Evolutionary conservation across 1,284 basidiomycete species (phyloP).

Genomic region (Microbotryum lychnidis-dioicae): DNA sequence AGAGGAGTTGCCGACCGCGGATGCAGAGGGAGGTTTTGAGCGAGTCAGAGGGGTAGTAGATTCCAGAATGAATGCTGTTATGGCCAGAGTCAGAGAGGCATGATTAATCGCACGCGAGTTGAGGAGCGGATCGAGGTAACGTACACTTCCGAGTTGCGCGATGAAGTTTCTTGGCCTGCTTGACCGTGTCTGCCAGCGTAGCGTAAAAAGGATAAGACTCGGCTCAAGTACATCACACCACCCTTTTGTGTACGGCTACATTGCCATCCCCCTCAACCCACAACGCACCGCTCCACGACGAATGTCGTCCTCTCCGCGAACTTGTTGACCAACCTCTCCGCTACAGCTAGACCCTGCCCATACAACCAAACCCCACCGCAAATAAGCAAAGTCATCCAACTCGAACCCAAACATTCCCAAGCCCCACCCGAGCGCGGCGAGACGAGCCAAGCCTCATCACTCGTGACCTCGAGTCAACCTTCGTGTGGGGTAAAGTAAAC

Average conservation of each 20-base stretch:
- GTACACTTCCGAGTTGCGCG: conserved; percentile 83
- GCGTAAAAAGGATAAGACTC: no score
- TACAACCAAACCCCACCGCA: conserved; percentile 45
- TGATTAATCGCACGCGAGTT: conserved; percentile 44
- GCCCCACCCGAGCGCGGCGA: not conserved
- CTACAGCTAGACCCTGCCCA: conserved; percentile 77
- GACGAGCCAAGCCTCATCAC: not conserved
- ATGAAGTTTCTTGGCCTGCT: conserved; percentile 25
- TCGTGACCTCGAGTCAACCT: not conserved
- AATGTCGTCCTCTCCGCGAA: conserved; percentile 69
- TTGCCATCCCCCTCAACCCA: no score
- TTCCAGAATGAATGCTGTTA: conserved; percentile 1
- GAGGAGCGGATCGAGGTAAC: conserved; percentile 51
- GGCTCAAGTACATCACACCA: no score
- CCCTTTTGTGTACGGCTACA: no score
- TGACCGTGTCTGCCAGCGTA: conserved; percentile 7
- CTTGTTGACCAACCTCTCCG: conserved; percentile 59
- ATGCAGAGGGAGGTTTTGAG: conserved; percentile 82
- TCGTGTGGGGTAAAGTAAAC: not conserved
- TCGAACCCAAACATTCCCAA: no score
- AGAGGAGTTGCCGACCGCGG: conserved; percentile 75
- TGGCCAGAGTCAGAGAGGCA: not conserved
- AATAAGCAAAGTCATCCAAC: no score
- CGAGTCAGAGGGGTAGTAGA: conserved; percentile 68
- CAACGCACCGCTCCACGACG: conserved; percentile 68